Evolutionary conservation across 306 rosid genomes (phyloP).

Genomic region (Gynostemma pentaphyllum): DNA sequence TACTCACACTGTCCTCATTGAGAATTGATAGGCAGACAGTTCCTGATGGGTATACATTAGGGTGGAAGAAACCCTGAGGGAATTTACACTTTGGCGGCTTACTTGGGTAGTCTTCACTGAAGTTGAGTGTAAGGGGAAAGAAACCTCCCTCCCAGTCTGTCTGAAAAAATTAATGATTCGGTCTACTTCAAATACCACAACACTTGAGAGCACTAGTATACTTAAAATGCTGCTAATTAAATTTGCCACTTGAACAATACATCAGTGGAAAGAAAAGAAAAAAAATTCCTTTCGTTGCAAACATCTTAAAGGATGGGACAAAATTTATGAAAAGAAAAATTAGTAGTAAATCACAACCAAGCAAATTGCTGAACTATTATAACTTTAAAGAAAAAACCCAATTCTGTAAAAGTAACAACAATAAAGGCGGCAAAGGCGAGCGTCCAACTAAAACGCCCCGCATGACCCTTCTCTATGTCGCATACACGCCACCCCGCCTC

Average conservation of each 20-base stretch:
- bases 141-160: constrained; percentile 98
- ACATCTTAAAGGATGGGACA: neutral
- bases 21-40: constrained; percentile 94
- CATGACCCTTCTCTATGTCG: no score
- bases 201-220: neutral
- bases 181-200: neutral
- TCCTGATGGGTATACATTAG: constrained; percentile 97
- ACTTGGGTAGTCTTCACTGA: constrained; percentile 99
- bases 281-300: neutral
- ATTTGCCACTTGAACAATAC: neutral
- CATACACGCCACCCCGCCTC: no score
- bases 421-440: no score
- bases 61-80: constrained; percentile 91
- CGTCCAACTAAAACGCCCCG: no score
- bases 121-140: constrained; percentile 80
- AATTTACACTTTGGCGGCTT: constrained; percentile 96
- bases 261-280: no score
- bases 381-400: neutral
- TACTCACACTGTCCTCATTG: constrained; percentile 88
- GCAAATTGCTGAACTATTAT: neutral
- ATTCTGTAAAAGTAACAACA: neutral
- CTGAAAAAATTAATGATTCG: constrained; percentile 30
- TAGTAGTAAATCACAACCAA: neutral
- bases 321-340: neutral
- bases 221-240: no score